Evolutionary conservation across 305 asterid species (phyloP).

Genomic region (Galium porrigens): DNA sequence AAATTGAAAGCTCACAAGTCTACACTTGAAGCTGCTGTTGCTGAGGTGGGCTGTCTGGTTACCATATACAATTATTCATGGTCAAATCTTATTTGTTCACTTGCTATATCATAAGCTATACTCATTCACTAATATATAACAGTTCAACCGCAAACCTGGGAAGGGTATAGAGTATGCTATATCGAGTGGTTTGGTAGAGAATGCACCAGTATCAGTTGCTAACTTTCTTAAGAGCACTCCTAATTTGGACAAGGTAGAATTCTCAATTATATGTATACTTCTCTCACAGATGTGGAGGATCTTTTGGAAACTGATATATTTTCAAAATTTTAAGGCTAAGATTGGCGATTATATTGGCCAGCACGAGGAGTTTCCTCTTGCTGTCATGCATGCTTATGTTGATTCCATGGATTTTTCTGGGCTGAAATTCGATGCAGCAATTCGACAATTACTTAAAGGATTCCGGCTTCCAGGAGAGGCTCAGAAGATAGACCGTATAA

Average conservation of each 20-base stretch:
- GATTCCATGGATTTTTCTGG: slow-evolving; percentile 84
- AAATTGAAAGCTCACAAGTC: slow-evolving; percentile 94
- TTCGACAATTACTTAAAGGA: slow-evolving; percentile 87
- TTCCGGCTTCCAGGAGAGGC: slow-evolving; percentile 99
- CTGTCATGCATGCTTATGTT: slow-evolving; percentile 97
- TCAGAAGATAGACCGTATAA: slow-evolving; percentile 98
- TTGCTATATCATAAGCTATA: neutral
- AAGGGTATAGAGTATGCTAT: slow-evolving; percentile 63
- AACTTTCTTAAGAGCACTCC: slow-evolving; percentile 81
- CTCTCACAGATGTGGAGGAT: slow-evolving; percentile 14
- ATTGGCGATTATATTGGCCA: slow-evolving; percentile 96
- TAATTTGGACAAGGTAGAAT: slow-evolving; percentile 69
- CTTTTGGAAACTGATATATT: slow-evolving; percentile 21
- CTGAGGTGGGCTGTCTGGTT: slow-evolving; percentile 47
- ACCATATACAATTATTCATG: neutral
- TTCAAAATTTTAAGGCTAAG: slow-evolving; percentile 47
- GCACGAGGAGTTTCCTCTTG: slow-evolving; percentile 95
- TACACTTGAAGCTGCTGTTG: slow-evolving; percentile 81
- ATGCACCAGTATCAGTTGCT: slow-evolving; percentile 75
- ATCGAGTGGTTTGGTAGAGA: slow-evolving; percentile 78
- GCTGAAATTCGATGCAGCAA: slow-evolving; percentile 80
- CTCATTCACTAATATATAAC: slow-evolving; percentile 22
- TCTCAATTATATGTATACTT: neutral
- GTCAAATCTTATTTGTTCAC: neutral
- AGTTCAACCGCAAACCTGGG: slow-evolving; percentile 84